phyloP scores from a whole-genome alignment of 495 filamentous ascomycete genomes.

The Penicillium fimorum region DNA sequence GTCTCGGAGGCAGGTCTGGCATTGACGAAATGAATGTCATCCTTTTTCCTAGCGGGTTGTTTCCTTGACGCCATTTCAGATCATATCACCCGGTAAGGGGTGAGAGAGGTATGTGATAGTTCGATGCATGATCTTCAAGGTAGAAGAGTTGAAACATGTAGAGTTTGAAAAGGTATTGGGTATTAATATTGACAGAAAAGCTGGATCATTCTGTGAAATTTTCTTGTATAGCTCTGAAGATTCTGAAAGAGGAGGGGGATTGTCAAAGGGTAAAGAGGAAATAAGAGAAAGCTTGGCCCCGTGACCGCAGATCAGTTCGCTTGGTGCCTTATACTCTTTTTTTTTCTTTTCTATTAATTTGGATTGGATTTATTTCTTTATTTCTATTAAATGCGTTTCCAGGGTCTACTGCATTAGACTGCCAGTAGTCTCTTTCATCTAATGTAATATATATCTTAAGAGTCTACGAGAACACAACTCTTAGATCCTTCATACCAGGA shows the following conservation, averaged over 20 bases:
- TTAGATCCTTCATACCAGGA: neutral
- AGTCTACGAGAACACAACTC: too few relatives aligned
- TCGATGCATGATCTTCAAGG: neutral
- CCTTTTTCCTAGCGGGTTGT: conserved; percentile 22
- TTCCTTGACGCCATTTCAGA: conserved; percentile 31
- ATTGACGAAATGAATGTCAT: conserved; percentile 42
- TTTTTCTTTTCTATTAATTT: neutral
- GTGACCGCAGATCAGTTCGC: neutral
- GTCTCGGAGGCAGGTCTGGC: conserved; percentile 37
- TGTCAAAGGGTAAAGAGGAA: neutral
- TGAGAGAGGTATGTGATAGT: neutral
- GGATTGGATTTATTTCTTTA: neutral
- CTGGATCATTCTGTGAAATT: neutral
- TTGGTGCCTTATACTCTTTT: neutral
- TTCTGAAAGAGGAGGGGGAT: too few relatives aligned
- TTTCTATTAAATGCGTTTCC: neutral
- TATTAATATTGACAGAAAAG: neutral
- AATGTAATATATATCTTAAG: too few relatives aligned
- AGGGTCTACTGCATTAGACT: neutral
- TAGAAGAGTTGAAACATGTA: neutral
- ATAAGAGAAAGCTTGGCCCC: neutral
- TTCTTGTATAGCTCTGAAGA: neutral
- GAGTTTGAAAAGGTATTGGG: neutral
- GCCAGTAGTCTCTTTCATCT: neutral
- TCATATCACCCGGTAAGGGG: conserved; percentile 1